Evolutionary conservation across 352 stramenopile genomes (phyloP).

Genomic region (Globisporangium megalacanthum): DNA sequence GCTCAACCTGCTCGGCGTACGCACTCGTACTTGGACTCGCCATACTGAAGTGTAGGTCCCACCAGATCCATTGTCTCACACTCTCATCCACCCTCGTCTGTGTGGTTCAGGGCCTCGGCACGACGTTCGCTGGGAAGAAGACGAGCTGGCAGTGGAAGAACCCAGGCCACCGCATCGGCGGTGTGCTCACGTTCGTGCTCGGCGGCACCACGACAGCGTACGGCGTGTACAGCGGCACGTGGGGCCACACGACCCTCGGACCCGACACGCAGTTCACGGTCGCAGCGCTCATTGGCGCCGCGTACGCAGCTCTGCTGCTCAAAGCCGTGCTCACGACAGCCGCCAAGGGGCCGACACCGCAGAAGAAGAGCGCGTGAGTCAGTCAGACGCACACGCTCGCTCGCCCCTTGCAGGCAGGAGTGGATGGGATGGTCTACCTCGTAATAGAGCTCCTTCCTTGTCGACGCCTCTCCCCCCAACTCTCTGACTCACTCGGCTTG

Average conservation of each 20-base stretch:
- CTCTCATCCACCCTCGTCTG: no score
- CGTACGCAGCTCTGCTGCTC: slow-evolving; percentile 41
- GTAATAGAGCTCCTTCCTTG: no score
- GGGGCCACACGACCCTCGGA: slow-evolving; percentile 38
- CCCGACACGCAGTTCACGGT: slow-evolving; percentile 46
- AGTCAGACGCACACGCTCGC: background rate
- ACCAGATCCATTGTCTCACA: no score
- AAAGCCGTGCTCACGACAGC: slow-evolving; percentile 25
- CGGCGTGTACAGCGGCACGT: slow-evolving; percentile 52
- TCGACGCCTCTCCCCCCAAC: no score
- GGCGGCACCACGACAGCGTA: slow-evolving; percentile 34
- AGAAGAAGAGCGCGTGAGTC: slow-evolving; percentile 3
- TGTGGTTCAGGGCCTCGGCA: slow-evolving; percentile 29
- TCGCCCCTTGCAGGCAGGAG: background rate
- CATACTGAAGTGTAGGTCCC: background rate
- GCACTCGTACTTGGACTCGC: background rate
- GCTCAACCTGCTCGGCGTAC: slow-evolving; percentile 56
- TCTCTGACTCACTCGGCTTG: no score
- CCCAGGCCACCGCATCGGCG: slow-evolving; percentile 49
- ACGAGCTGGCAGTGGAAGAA: slow-evolving; percentile 72
- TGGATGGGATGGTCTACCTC: background rate
- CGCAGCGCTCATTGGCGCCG: slow-evolving; percentile 25
- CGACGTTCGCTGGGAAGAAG: slow-evolving; percentile 58
- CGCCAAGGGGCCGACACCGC: background rate
- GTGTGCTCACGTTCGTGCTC: slow-evolving; percentile 44